phyloP scores from a whole-genome alignment of 805 yeast species.

The Scheffersomyces lignosus region DNA sequence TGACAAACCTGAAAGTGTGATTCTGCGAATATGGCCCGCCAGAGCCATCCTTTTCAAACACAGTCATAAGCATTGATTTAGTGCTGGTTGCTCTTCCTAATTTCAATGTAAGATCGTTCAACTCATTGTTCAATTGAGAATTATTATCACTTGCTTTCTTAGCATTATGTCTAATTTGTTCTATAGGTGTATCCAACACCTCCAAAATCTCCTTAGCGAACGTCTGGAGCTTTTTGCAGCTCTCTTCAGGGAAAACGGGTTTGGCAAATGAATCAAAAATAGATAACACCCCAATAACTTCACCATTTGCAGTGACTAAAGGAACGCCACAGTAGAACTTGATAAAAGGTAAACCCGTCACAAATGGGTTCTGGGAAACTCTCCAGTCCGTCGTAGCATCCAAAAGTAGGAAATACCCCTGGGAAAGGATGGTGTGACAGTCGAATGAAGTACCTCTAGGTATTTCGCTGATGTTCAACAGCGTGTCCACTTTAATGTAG shows the following conservation, averaged over 20 bases:
- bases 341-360: constrained; percentile 58
- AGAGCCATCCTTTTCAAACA: constrained; percentile 64
- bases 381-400: constrained; percentile 77
- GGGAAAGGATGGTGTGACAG: constrained; percentile 65
- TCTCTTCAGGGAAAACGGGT: constrained; percentile 31
- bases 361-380: constrained; percentile 59
- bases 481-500: constrained; percentile 48
- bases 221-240: constrained; percentile 34
- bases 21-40: constrained; percentile 60
- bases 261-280: constrained; percentile 53
- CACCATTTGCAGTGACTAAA: constrained; percentile 36
- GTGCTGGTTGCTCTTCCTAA: constrained; percentile 61
- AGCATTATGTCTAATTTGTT: constrained; percentile 9
- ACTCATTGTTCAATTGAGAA: constrained; percentile 16
- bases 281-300: constrained; percentile 57
- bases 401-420: constrained; percentile 50
- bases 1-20: constrained; percentile 43
- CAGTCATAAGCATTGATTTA: constrained; percentile 34
- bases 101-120: constrained; percentile 31
- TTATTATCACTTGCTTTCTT: not conserved
- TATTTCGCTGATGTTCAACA: constrained; percentile 49
- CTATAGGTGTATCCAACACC: constrained; percentile 36
- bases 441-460: constrained; percentile 62
- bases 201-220: constrained; percentile 44
- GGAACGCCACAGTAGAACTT: constrained; percentile 70